phyloP scores from a whole-genome alignment of 306 rosid genomes.

The Parietaria judaica region DNA sequence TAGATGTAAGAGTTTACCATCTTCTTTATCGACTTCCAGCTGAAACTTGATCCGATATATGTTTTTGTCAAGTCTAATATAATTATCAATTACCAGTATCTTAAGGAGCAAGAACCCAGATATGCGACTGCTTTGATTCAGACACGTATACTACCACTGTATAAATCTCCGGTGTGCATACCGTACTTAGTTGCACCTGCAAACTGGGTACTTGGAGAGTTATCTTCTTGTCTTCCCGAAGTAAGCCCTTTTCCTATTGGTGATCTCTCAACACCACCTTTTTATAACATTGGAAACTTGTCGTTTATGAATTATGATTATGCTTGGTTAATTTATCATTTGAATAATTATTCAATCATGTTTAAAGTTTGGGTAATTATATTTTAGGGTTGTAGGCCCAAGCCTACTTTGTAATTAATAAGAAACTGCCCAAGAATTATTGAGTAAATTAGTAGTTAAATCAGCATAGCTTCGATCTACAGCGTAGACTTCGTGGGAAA shows the following conservation, averaged over 20 bases:
- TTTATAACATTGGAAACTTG: too few relatives aligned
- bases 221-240: slow-evolving; percentile 73
- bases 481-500: too few relatives aligned
- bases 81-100: slow-evolving; percentile 42
- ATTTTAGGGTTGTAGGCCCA: too few relatives aligned
- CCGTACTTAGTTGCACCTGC: slow-evolving; percentile 77
- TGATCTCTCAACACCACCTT: slow-evolving; percentile 13
- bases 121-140: slow-evolving; percentile 41
- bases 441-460: too few relatives aligned
- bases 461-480: too few relatives aligned
- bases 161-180: slow-evolving; percentile 29
- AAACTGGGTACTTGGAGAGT: slow-evolving; percentile 94
- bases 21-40: slow-evolving; percentile 18
- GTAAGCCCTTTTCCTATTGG: slow-evolving; percentile 38
- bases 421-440: too few relatives aligned
- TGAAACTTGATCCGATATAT: slow-evolving; percentile 12
- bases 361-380: too few relatives aligned
- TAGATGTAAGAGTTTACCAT: slow-evolving; percentile 57
- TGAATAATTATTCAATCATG: too few relatives aligned
- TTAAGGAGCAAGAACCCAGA: slow-evolving; percentile 70
- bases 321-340: too few relatives aligned
- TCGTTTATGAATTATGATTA: too few relatives aligned
- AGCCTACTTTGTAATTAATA: too few relatives aligned
- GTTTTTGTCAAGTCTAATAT: background rate
- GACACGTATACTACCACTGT: slow-evolving; percentile 62